Conservation (phyloP, 1,284 basidiomycete genomes). For the Boletellus sp. region DNA sequence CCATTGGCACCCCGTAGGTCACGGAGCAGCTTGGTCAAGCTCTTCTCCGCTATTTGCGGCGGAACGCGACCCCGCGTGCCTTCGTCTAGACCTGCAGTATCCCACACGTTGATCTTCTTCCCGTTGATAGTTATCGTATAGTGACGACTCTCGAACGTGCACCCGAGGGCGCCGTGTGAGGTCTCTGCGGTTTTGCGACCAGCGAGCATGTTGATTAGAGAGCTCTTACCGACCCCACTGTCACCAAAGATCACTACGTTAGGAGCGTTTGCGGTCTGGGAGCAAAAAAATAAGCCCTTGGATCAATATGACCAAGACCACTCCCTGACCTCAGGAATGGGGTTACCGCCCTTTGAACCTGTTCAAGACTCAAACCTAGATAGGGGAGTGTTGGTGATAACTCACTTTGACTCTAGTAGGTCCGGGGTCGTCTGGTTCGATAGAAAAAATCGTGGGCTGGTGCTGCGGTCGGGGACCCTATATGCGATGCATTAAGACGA, state of each 20-base stretch:
- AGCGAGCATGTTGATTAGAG: constrained; percentile 30
- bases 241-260: constrained; percentile 32
- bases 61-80: constrained; percentile 25
- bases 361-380: not conserved
- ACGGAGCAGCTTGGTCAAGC: constrained; percentile 23
- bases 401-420: constrained; percentile 10
- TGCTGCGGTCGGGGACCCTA: constrained; percentile 6
- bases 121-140: constrained; percentile 17
- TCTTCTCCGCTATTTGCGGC: constrained; percentile 24
- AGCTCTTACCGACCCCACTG: constrained; percentile 34
- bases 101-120: constrained; percentile 28
- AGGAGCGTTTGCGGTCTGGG: constrained; percentile 8
- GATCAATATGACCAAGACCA: not conserved
- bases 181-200: constrained; percentile 24
- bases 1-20: constrained; percentile 26
- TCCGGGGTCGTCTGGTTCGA: constrained; percentile 1
- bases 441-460: constrained; percentile 14
- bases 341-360: not conserved
- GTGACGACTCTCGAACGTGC: constrained; percentile 26
- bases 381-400: not conserved
- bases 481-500: constrained; percentile 1
- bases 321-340: constrained; percentile 16
- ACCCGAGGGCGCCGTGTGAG: constrained; percentile 27
- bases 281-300: not conserved
- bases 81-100: constrained; percentile 31